Percentiles rank a stretch among this genome's conserved stretches.
Evolutionary conservation across 2,329 filamentous ascomycete species (phyloP).

Genomic region (Pyrenophora seminiperda): DNA sequence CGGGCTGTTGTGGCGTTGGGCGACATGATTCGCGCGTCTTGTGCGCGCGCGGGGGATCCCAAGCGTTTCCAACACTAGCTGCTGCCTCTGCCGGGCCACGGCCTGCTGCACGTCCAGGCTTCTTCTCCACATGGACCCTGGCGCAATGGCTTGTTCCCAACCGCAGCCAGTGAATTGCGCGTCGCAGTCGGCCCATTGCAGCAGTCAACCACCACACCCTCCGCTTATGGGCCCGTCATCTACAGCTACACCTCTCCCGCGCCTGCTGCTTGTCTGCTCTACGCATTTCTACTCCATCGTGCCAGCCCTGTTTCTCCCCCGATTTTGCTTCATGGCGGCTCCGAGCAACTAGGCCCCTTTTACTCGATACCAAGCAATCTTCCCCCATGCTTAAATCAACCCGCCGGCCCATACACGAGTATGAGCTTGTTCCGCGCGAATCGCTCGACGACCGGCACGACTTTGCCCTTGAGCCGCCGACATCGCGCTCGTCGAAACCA

Average conservation of each 20-base stretch:
- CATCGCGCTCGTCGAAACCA: conserved; percentile 17
- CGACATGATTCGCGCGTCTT: not conserved
- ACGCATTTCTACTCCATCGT: not conserved
- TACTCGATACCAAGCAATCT: conserved; percentile 2
- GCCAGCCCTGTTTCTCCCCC: not conserved
- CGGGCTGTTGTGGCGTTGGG: not conserved
- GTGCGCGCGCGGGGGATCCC: not conserved
- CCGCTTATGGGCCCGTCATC: not conserved
- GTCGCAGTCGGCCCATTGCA: conserved; percentile 2
- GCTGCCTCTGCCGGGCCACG: not conserved
- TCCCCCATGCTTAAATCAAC: conserved; percentile 24
- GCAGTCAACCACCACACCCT: not conserved
- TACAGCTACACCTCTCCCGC: not conserved
- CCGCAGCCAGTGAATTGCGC: conserved; percentile 3
- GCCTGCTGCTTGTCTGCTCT: not conserved
- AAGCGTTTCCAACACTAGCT: not conserved
- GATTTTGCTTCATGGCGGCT: conserved; percentile 14
- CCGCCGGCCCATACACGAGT: conserved; percentile 33
- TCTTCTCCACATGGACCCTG: conserved; percentile 5
- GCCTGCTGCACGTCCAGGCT: not conserved
- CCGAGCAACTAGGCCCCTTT: conserved; percentile 12
- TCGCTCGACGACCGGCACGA: conserved; percentile 34
- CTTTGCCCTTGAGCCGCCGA: conserved; percentile 16
- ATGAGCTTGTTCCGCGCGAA: conserved; percentile 42
- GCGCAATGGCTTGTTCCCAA: conserved; percentile 1